A percentile compares a stretch with the other conserved stretches of the same genome.
Evolutionary conservation across 495 filamentous ascomycete species (phyloP).

Genomic region (Talaromyces adpressus): DNA sequence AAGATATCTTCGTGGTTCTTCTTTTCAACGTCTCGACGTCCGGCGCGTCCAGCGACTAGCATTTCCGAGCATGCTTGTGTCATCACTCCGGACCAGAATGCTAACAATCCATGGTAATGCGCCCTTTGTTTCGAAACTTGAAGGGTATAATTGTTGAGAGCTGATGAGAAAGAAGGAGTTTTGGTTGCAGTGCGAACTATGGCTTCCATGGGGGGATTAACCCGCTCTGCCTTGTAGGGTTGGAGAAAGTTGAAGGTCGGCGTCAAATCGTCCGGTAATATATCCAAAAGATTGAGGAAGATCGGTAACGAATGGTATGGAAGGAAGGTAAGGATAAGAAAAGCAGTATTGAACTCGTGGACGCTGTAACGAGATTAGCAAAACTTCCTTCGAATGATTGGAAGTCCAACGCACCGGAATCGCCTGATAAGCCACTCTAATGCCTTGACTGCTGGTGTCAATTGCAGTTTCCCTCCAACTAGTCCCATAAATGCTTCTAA

Average conservation of each 20-base stretch:
- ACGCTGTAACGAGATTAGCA: constrained; percentile 51
- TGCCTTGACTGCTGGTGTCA: constrained; percentile 81
- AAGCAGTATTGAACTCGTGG: constrained; percentile 81
- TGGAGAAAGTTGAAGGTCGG: constrained; percentile 74
- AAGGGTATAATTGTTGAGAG: constrained; percentile 68
- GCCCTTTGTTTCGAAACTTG: constrained; percentile 57
- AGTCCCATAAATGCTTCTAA: constrained; percentile 77
- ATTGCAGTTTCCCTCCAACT: constrained; percentile 62
- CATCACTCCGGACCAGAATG: constrained; percentile 81
- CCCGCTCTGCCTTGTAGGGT: constrained; percentile 70
- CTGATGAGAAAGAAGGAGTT: constrained; percentile 59
- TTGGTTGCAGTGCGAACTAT: constrained; percentile 74
- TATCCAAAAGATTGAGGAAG: constrained; percentile 74
- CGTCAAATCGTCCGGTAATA: constrained; percentile 66
- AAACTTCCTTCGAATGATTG: constrained; percentile 1
- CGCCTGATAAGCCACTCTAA: constrained; percentile 90
- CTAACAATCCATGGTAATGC: constrained; percentile 66
- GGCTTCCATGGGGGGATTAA: constrained; percentile 67
- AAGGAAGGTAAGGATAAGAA: constrained; percentile 78
- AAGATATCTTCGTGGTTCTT: constrained; percentile 74
- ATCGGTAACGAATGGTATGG: constrained; percentile 81
- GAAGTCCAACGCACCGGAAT: constrained; percentile 59
- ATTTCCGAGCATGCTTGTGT: constrained; percentile 75
- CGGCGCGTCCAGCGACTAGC: constrained; percentile 67
- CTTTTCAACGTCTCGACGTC: constrained; percentile 56